A percentile compares a stretch with the other conserved stretches of the same genome.
phyloP scores from a whole-genome alignment of 2,329 filamentous ascomycete genomes.

The Chalaropsis thielavioides region DNA sequence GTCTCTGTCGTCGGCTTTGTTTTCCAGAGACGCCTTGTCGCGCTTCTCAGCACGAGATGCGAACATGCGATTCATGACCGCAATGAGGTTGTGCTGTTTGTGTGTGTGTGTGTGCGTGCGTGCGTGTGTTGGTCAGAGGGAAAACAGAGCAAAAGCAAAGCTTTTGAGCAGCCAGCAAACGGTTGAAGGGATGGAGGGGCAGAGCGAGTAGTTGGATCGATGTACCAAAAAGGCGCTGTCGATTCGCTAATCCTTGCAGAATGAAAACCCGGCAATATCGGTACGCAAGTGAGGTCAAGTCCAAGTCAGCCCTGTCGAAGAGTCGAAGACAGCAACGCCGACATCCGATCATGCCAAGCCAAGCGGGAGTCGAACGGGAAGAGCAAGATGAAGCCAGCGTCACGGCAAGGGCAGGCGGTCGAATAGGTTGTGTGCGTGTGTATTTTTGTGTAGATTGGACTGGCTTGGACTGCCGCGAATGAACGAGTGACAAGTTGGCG shows the following conservation, averaged over 20 bases:
- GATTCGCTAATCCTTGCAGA: background rate
- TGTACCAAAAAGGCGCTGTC: background rate
- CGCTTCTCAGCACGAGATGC: conserved; percentile 12
- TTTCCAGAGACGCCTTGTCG: background rate
- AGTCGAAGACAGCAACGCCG: background rate
- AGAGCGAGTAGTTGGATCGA: background rate
- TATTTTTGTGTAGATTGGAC: background rate
- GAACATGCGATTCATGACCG: conserved; percentile 12
- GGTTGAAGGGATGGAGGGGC: background rate
- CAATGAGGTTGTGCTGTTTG: background rate
- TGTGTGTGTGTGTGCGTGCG: background rate
- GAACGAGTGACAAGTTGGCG: background rate
- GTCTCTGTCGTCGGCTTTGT: conserved; percentile 1
- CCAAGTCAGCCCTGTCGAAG: background rate
- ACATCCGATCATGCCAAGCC: background rate
- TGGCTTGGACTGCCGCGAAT: background rate
- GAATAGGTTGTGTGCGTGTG: background rate
- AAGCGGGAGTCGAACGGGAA: background rate
- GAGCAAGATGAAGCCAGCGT: background rate
- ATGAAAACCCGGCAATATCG: background rate
- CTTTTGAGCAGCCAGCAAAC: background rate
- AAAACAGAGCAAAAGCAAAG: background rate
- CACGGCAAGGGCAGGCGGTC: background rate
- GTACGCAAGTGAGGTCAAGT: background rate
- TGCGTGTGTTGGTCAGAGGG: background rate